A percentile compares a stretch with the other conserved stretches of the same genome.
phyloP scores from a whole-genome alignment of 179 eudicot genomes.

The Nepenthes alata region DNA sequence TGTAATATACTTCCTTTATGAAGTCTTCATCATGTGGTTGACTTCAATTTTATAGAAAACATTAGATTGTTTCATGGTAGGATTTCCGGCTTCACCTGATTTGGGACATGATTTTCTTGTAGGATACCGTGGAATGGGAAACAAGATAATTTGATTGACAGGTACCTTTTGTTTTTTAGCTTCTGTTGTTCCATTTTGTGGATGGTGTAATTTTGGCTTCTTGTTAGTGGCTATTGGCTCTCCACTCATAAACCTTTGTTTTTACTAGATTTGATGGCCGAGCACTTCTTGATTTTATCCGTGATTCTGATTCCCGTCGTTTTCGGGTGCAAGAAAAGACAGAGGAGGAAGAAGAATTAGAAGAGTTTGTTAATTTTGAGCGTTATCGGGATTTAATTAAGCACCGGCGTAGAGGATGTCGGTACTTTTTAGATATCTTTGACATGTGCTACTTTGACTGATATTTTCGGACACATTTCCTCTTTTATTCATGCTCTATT shows the following conservation, averaged over 20 bases:
- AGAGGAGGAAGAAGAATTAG: constrained; percentile 89
- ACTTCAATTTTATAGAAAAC: too few species aligned
- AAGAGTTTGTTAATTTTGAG: constrained; percentile 99
- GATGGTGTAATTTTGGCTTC: not conserved
- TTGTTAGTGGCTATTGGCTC: not conserved
- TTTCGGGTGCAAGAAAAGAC: constrained; percentile 63
- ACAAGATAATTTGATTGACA: constrained; percentile 78
- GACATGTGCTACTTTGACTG: constrained; percentile 26
- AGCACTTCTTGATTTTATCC: constrained; percentile 95
- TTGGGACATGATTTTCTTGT: constrained; percentile 6
- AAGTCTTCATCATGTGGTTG: too few species aligned
- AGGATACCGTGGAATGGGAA: constrained; percentile 99
- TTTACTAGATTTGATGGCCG: constrained; percentile 88
- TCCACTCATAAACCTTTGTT: not conserved
- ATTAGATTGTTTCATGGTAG: not conserved
- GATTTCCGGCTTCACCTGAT: not conserved
- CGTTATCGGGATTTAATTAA: constrained; percentile 99
- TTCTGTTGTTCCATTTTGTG: not conserved
- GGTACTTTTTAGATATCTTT: constrained; percentile 73
- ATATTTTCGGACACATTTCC: constrained; percentile 12
- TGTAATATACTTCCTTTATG: too few species aligned
- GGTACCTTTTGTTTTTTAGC: constrained; percentile 27
- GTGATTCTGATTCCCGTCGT: constrained; percentile 67
- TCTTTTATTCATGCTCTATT: constrained; percentile 4
- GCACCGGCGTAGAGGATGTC: constrained; percentile 99